Conservation (phyloP, 768 basidiomycete genomes). For the Pholiota microspora region DNA sequence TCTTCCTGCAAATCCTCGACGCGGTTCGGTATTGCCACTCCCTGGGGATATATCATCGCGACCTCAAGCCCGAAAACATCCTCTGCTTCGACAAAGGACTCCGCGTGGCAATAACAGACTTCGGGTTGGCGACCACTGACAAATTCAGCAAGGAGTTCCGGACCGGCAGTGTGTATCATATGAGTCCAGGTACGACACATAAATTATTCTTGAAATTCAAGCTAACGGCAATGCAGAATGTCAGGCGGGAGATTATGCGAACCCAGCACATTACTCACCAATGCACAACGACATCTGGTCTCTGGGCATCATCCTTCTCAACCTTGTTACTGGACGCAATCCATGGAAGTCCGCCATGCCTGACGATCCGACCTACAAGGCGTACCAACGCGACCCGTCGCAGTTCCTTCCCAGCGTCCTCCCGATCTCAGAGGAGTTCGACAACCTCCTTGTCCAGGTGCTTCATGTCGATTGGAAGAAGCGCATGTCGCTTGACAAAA, state of each 20-base stretch:
- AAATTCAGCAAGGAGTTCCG: constrained; percentile 83
- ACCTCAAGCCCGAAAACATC: constrained; percentile 58
- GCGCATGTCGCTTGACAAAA: constrained; percentile 48
- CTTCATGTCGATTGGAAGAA: constrained; percentile 68
- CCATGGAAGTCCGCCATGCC: constrained; percentile 90
- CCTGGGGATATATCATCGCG: constrained; percentile 91
- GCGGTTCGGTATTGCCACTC: constrained; percentile 92
- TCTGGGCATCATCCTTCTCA: constrained; percentile 92
- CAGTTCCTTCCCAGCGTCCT: constrained; percentile 85
- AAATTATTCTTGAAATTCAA: neutral
- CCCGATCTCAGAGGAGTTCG: constrained; percentile 73
- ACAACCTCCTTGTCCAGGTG: constrained; percentile 71
- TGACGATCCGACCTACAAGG: constrained; percentile 86
- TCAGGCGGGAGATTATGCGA: constrained; percentile 69
- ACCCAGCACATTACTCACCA: constrained; percentile 75
- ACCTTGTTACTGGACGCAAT: constrained; percentile 91
- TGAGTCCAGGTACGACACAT: constrained; percentile 77
- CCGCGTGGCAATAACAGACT: constrained; percentile 87
- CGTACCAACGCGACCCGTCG: constrained; percentile 73
- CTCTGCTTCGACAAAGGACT: constrained; percentile 80
- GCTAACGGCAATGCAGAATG: constrained; percentile 60
- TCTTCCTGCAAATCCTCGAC: constrained; percentile 92
- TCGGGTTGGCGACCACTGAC: constrained; percentile 91
- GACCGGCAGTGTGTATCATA: constrained; percentile 97
- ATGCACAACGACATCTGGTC: constrained; percentile 95